phyloP scores from a whole-genome alignment of 495 filamentous ascomycete species.

The Penicillium coffeae region DNA sequence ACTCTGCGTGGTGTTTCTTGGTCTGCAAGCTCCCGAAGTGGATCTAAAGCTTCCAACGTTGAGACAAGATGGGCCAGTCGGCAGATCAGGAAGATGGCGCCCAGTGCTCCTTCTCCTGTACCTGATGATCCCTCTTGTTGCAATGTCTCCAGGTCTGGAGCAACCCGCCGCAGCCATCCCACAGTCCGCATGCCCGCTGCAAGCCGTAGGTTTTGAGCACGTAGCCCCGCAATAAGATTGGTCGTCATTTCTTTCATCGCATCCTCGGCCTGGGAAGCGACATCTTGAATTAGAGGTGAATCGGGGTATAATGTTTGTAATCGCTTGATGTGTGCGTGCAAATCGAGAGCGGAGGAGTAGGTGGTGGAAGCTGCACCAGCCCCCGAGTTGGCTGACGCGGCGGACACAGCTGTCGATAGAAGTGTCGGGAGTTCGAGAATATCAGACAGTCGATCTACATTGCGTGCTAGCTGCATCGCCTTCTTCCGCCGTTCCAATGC shows the following conservation, averaged over 20 bases:
- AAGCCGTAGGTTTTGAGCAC: constrained; percentile 75
- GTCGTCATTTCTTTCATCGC: constrained; percentile 88
- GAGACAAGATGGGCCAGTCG: constrained; percentile 73
- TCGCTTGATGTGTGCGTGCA: constrained; percentile 90
- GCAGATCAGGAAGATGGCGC: constrained; percentile 83
- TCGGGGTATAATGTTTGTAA: constrained; percentile 78
- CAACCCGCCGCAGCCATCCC: constrained; percentile 83
- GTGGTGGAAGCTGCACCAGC: constrained; percentile 57
- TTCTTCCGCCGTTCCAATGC: constrained; percentile 72
- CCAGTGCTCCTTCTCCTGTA: constrained; percentile 59
- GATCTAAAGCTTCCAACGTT: constrained; percentile 81
- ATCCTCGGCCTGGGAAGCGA: constrained; percentile 74
- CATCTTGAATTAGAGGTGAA: constrained; percentile 67
- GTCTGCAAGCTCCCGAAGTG: constrained; percentile 82
- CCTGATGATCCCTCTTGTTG: constrained; percentile 39
- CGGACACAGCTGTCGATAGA: constrained; percentile 69
- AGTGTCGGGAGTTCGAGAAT: constrained; percentile 88
- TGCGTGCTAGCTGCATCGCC: constrained; percentile 79
- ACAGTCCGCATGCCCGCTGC: constrained; percentile 89
- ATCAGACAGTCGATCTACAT: constrained; percentile 85
- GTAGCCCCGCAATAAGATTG: constrained; percentile 74
- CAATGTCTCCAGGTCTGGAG: constrained; percentile 67
- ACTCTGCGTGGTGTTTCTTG: constrained; percentile 62
- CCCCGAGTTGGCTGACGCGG: constrained; percentile 47
- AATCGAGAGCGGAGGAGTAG: constrained; percentile 86